Conservation (phyloP, 2,329 filamentous ascomycete genomes). For the Aspergillus alliaceus region DNA sequence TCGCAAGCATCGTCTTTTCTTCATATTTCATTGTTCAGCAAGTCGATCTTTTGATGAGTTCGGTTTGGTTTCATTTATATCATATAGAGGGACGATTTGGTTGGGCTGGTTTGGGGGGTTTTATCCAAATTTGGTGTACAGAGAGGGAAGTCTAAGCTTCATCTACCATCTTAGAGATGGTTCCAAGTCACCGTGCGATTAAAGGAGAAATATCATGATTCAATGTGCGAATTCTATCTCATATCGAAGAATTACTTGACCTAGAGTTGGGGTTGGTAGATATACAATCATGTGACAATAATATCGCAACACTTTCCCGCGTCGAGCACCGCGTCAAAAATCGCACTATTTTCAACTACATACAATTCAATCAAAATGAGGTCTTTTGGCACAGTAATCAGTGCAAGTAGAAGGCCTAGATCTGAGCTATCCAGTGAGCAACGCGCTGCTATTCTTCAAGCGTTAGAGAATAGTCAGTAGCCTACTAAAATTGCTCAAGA, state of each 20-base stretch:
- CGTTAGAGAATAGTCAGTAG: neutral
- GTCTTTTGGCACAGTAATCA: too few species aligned
- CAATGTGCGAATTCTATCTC: neutral
- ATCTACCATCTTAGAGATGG: too few species aligned
- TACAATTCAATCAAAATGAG: too few species aligned
- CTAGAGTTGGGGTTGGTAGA: too few species aligned
- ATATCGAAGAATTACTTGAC: neutral
- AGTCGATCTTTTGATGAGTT: slow-evolving; percentile 2
- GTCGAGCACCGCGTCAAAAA: too few species aligned
- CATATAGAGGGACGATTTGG: slow-evolving; percentile 7
- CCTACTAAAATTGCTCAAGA: too few species aligned
- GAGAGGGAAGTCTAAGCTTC: neutral
- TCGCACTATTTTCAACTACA: too few species aligned
- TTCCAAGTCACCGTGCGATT: neutral
- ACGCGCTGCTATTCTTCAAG: too few species aligned
- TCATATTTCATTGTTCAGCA: neutral
- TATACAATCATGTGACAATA: too few species aligned
- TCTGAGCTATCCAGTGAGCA: too few species aligned
- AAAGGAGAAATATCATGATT: neutral
- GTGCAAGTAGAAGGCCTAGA: too few species aligned
- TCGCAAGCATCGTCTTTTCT: slow-evolving; percentile 1
- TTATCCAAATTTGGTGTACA: neutral
- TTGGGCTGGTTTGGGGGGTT: neutral
- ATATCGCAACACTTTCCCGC: too few species aligned
- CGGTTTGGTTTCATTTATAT: slow-evolving; percentile 5